A percentile compares a stretch with the other conserved stretches of the same genome.
These are phyloP conservation scores for Musa itinerans DNA, from an alignment of 176 grass and related monocot species.

Conservation along the genomic window DNA sequence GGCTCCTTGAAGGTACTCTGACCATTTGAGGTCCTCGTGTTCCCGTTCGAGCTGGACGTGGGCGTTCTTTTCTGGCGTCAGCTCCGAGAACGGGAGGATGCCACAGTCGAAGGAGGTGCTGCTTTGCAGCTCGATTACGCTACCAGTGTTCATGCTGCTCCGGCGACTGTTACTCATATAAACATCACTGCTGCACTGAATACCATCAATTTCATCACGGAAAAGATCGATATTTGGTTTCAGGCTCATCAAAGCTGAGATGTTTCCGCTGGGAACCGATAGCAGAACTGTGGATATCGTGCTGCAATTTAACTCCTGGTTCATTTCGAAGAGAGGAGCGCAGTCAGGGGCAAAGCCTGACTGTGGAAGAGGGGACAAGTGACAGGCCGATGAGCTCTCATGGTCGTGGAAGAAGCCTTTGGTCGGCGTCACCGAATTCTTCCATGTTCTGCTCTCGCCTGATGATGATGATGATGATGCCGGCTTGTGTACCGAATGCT, in stretches of 20 bases:
- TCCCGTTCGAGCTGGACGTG: slow-evolving; percentile 23
- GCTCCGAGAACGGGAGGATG: slow-evolving; percentile 46
- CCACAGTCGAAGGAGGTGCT: slow-evolving; percentile 36
- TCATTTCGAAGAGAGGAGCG: not conserved
- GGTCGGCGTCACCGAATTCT: slow-evolving; percentile 15
- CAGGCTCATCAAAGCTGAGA: slow-evolving; percentile 40
- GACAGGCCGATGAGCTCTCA: slow-evolving; percentile 28
- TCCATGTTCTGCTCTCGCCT: slow-evolving; percentile 24
- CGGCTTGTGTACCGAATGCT: not conserved
- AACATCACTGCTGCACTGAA: slow-evolving; percentile 36
- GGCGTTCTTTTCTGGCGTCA: slow-evolving; percentile 35
- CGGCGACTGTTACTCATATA: slow-evolving; percentile 40
- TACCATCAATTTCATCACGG: slow-evolving; percentile 15
- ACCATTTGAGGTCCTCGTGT: slow-evolving; percentile 68
- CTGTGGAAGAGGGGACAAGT: slow-evolving; percentile 38
- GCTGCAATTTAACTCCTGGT: slow-evolving; percentile 26
- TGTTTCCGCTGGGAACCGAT: slow-evolving; percentile 26
- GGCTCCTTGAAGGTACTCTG: slow-evolving; percentile 49
- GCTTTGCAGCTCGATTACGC: slow-evolving; percentile 54
- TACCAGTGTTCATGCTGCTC: slow-evolving; percentile 36
- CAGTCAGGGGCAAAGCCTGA: slow-evolving; percentile 37
- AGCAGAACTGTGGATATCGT: slow-evolving; percentile 32
- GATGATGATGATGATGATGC: not conserved
- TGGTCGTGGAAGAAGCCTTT: slow-evolving; percentile 33
- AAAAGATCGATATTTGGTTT: slow-evolving; percentile 27